Evolutionary conservation across 139 green algal genomes (phyloP), one percentile per base, ranked within the genome.

Genomic region (Deuterostichococcus epilithicus): DNA sequence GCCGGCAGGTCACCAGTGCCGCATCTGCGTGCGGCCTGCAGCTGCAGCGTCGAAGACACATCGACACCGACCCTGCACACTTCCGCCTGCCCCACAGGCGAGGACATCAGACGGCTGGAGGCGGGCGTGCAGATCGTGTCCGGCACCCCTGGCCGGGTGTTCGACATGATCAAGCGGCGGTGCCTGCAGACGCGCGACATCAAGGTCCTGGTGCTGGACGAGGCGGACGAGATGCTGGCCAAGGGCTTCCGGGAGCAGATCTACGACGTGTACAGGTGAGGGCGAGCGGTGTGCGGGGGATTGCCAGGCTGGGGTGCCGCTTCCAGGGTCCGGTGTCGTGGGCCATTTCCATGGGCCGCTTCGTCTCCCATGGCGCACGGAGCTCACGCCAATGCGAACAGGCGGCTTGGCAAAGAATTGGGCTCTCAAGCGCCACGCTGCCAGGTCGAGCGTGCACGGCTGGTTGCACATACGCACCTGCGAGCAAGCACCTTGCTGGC

Each of bases 231-330:
- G 87, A 99, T 99, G 96, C 89, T 99, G 33, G 91, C 82, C 81
- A 93, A 97, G 80, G 96, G 96, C 59, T 99, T 99, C 88, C 97
- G 97, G 84, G 96, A 99, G 86, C 96, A 99, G 86, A 99, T 99
- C 79, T 99, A 99, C 77, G 95, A 99, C 82, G 93, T 99, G 39
- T 99, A 99, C 86, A 81, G 94, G 52, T 63, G 42, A 52, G 10
- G 52, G 18, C 18, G 52, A 20, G 28, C 52, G 8, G 42, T 8
- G 42, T 13, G 42, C 10, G 42, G 42, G 42, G 63, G 89, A 82
- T 34, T n/a, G n/a, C n/a, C n/a, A n/a, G n/a, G n/a, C n/a, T n/a
- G n/a, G n/a, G n/a, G n/a, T n/a, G n/a, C n/a, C n/a, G n/a, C n/a
- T n/a, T n/a, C n/a, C n/a, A n/a, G n/a, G n/a, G n/a, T n/a, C n/a